Base-by-base conservation (phyloP, 441 rosid genomes). In the Erodium trifolium region DNA sequence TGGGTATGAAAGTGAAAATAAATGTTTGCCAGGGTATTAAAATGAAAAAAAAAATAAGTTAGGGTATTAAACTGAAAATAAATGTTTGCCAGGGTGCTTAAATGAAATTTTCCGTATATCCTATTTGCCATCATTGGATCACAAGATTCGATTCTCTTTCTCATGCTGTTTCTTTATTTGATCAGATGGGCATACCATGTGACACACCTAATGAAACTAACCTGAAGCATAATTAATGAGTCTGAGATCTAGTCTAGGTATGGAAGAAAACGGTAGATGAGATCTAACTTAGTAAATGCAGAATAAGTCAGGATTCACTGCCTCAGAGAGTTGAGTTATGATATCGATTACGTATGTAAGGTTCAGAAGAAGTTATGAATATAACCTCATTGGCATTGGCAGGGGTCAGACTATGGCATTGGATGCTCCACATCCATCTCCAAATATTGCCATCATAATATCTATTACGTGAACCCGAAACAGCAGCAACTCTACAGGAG, bases 91-190 rank as follows among this genome's bases (percentile, higher is more conserved):
- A n/a, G n/a, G n/a, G n/a, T n/a, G n/a, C n/a, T n/a, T n/a, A n/a
- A n/a, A n/a, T n/a, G n/a, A n/a, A n/a, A n/a, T n/a, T n/a, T n/a
- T 5, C 60, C 14, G 60, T 55, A 1, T 55, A 55, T 55, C 23
- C 27, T 16, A 55, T 16, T 55, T 55, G 62, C 23, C n/a, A 19
- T 13, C 75, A 73, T 75, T 72, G 82, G 81, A 82, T 82, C 80
- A 49, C 71, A 70, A 74, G 37, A 65, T 60, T 51, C 45, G 18
- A 16, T 62, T 43, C 37, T 55, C 49, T 69, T 64, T 43, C 67
- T 31, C 59, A 41, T 53, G 60, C 14, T 53, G 19, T 53, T 14
- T 55, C 9, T 31, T 13, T 59, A 68, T 18, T 23, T 23, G 27
- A 23, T 23, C 27, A 23, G 27, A 23, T 11, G 74, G 75, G 75